Conservation (phyloP, 305 asterid species). For the Plantago lanceolata region DNA sequence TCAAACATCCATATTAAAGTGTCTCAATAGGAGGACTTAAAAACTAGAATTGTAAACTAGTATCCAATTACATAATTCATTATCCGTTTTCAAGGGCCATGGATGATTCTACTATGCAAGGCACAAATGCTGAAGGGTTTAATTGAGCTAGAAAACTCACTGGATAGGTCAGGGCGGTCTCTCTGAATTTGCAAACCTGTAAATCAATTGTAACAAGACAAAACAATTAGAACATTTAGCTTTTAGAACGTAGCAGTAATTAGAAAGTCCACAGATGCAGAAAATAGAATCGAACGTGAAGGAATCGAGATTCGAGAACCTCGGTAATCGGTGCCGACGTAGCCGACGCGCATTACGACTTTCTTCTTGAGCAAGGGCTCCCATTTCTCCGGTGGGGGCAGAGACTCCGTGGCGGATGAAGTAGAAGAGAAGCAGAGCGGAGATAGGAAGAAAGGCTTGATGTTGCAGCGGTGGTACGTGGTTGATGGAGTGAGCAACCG, state of each 20-base stretch:
- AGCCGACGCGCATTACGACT: slow-evolving; percentile 96
- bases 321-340: slow-evolving; percentile 82
- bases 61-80: too few relatives aligned
- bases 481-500: slow-evolving; percentile 30
- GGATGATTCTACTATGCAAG: too few relatives aligned
- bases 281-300: neutral
- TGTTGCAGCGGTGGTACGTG: slow-evolving; percentile 10
- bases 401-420: slow-evolving; percentile 26
- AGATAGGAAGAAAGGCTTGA: slow-evolving; percentile 22
- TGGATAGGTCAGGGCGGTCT: slow-evolving; percentile 55
- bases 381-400: slow-evolving; percentile 45
- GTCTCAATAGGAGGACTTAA: too few relatives aligned
- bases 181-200: slow-evolving; percentile 92
- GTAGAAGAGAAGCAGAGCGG: slow-evolving; percentile 30
- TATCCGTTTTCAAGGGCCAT: too few relatives aligned
- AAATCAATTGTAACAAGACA: slow-evolving; percentile 16
- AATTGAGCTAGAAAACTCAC: slow-evolving; percentile 34
- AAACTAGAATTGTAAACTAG: too few relatives aligned
- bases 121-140: neutral
- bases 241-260: neutral
- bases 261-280: too few relatives aligned
- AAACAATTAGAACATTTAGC: slow-evolving; percentile 1
- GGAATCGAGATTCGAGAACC: slow-evolving; percentile 30
- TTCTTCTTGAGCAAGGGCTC: slow-evolving; percentile 77
- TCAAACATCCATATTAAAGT: slow-evolving; percentile 1